A percentile compares a stretch with the other conserved stretches of the same genome.
These are phyloP conservation scores for Marasmius sp. DNA, from an alignment of 1,284 basidiomycete genomes.

Conservation along the genomic window DNA sequence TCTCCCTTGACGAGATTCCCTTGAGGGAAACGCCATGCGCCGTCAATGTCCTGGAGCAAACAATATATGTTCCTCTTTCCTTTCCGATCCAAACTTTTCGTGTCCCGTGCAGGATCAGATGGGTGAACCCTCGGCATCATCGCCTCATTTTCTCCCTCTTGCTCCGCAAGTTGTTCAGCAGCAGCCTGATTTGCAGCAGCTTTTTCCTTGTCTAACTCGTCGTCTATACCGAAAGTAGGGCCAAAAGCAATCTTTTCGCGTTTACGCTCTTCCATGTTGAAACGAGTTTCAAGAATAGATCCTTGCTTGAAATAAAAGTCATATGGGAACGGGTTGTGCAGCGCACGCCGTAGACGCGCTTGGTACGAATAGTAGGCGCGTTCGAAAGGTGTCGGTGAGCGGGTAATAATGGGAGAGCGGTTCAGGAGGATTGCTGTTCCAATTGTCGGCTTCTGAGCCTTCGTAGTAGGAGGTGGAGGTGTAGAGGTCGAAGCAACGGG, in stretches of 20 bases:
- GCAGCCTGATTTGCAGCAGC: slow-evolving; percentile 48
- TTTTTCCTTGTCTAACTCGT: slow-evolving; percentile 41
- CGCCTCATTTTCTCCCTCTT: slow-evolving; percentile 64
- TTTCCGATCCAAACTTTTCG: slow-evolving; percentile 77
- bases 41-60: slow-evolving; percentile 62
- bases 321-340: slow-evolving; percentile 87
- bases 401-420: slow-evolving; percentile 81
- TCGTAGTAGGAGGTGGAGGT: slow-evolving; percentile 11
- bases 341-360: slow-evolving; percentile 76
- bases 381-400: slow-evolving; percentile 78
- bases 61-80: slow-evolving; percentile 88
- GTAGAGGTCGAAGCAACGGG: not conserved
- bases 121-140: slow-evolving; percentile 59
- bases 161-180: slow-evolving; percentile 61
- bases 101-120: slow-evolving; percentile 62
- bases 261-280: slow-evolving; percentile 70
- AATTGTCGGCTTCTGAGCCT: slow-evolving; percentile 30
- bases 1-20: slow-evolving; percentile 63
- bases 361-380: slow-evolving; percentile 88
- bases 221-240: slow-evolving; percentile 44
- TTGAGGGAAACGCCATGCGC: slow-evolving; percentile 81
- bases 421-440: slow-evolving; percentile 74
- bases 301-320: slow-evolving; percentile 97
- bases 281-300: slow-evolving; percentile 82
- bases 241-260: slow-evolving; percentile 76